These are phyloP conservation scores for Aspergillus sp. DNA, from an alignment of 2,329 filamentous ascomycete genomes.

Conservation along the genomic window DNA sequence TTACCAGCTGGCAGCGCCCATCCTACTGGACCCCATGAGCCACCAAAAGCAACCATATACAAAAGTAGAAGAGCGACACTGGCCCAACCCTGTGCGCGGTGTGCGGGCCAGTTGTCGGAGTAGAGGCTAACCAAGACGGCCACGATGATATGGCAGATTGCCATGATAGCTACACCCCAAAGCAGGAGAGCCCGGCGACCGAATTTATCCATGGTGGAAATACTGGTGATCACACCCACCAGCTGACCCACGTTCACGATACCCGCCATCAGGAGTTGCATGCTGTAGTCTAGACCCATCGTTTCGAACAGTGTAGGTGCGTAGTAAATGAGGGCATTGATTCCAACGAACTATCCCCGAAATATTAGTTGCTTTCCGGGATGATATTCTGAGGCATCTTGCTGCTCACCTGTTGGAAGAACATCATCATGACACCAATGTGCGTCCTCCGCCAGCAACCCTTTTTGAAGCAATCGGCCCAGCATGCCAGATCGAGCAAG, in stretches of 20 bases:
- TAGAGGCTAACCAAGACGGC: constrained; percentile 58
- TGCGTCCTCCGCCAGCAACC: constrained; percentile 55
- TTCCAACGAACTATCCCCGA: constrained; percentile 46
- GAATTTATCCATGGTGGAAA: constrained; percentile 54
- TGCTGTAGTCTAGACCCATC: constrained; percentile 48
- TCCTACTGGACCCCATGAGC: constrained; percentile 57
- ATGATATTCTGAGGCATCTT: neutral
- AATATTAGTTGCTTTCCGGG: neutral
- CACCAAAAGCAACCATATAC: constrained; percentile 65
- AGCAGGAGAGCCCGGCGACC: constrained; percentile 53
- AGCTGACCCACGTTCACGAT: constrained; percentile 55
- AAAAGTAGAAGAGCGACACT: constrained; percentile 63
- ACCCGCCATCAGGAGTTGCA: constrained; percentile 57
- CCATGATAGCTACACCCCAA: constrained; percentile 49
- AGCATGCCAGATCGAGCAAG: constrained; percentile 52
- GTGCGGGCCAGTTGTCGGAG: constrained; percentile 53
- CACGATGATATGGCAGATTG: constrained; percentile 53
- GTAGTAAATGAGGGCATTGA: constrained; percentile 63
- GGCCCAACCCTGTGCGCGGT: constrained; percentile 56
- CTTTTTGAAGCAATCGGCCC: constrained; percentile 53
- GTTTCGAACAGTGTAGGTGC: constrained; percentile 61
- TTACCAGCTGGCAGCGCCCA: constrained; percentile 46
- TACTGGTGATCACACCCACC: constrained; percentile 48
- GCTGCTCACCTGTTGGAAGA: constrained; percentile 55
- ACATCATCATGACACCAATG: constrained; percentile 56